Evolutionary conservation across 441 rosid genomes (phyloP).

Genomic region (Euphorbia schlechtendalii): DNA sequence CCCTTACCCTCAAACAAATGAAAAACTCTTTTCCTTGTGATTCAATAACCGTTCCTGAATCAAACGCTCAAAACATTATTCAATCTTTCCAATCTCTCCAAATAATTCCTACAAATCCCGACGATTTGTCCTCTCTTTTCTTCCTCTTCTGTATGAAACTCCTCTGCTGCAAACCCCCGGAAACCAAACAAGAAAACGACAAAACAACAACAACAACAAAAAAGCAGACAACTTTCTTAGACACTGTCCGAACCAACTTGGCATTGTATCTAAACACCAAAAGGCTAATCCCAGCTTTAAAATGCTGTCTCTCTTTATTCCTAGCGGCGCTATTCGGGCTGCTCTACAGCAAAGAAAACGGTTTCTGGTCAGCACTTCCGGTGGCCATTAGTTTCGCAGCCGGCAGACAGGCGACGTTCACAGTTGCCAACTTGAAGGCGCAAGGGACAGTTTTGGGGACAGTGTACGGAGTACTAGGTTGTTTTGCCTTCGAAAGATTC

Average conservation of each 20-base stretch:
- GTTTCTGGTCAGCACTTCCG: constrained; percentile 73
- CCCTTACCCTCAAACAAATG: constrained; percentile 31
- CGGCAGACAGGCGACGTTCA: constrained; percentile 66
- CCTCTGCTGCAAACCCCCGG: constrained; percentile 32
- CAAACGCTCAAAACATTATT: constrained; percentile 27
- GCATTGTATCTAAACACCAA: constrained; percentile 26
- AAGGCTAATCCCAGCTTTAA: constrained; percentile 50
- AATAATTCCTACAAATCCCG: constrained; percentile 33
- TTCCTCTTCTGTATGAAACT: constrained; percentile 70
- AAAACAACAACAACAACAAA: constrained; percentile 12
- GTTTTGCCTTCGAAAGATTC: constrained; percentile 59
- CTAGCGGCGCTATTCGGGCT: constrained; percentile 58
- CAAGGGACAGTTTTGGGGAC: constrained; percentile 92
- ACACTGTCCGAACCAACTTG: constrained; percentile 19
- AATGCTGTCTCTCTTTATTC: constrained; percentile 63
- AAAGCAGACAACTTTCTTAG: constrained; percentile 16
- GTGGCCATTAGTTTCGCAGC: constrained; percentile 62
- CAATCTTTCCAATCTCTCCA: constrained; percentile 41
- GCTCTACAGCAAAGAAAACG: constrained; percentile 56
- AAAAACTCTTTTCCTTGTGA: constrained; percentile 22
- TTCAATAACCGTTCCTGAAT: constrained; percentile 50
- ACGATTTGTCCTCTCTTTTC: constrained; percentile 57
- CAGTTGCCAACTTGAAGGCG: constrained; percentile 66
- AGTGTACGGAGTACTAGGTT: constrained; percentile 74
- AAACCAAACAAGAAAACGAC: constrained; percentile 8